Conservation (phyloP, 73 alveolate genomes). For the Tetrahymena malaccensis region DNA sequence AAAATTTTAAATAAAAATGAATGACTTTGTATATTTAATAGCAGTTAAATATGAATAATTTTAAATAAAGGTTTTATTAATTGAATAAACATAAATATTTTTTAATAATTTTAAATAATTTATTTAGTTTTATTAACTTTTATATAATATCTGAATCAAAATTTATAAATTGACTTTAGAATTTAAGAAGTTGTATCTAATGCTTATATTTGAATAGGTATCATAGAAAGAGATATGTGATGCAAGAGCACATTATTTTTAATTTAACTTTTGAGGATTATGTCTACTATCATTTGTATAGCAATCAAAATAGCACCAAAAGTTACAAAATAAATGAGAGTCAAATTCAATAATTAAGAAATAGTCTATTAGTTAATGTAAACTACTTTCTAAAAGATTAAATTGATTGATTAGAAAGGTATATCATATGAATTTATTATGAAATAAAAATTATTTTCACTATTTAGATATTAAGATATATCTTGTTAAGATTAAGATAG, state of each 20-base stretch:
- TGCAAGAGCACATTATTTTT: not conserved
- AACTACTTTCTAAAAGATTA: not conserved
- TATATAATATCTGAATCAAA: not conserved
- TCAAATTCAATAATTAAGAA: not conserved
- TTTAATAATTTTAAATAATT: no score
- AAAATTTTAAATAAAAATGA: no score
- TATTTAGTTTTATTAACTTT: not conserved
- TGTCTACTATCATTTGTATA: not conserved
- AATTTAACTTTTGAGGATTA: not conserved
- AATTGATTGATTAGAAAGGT: not conserved
- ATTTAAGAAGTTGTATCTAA: not conserved
- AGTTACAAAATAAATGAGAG: not conserved
- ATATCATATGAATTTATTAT: not conserved
- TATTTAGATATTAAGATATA: not conserved
- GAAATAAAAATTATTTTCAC: not conserved
- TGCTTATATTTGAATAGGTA: not conserved
- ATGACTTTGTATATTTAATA: no score
- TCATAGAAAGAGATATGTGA: not conserved
- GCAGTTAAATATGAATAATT: no score
- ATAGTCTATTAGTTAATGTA: not conserved
- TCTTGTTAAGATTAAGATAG: not conserved
- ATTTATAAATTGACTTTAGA: not conserved
- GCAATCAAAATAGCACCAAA: not conserved
- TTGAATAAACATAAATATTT: not conserved
- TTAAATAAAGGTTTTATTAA: no score